Conservation (phyloP, 1,284 basidiomycete species). For the Volvariella surrecta region DNA sequence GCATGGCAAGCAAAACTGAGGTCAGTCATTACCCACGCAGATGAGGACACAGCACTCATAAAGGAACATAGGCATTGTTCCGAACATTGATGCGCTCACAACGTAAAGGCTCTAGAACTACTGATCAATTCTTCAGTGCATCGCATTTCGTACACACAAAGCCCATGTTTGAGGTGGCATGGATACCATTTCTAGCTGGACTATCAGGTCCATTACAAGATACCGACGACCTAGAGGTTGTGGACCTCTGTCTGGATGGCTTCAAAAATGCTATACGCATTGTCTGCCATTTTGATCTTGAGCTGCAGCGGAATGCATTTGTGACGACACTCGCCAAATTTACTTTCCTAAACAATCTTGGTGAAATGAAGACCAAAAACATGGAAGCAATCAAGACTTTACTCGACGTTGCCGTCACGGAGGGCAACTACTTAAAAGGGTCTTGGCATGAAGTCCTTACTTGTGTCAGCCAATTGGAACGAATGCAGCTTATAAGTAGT, state of each 20-base stretch:
- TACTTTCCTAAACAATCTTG: conserved; percentile 92
- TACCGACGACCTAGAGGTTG: conserved; percentile 85
- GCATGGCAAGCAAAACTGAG: conserved; percentile 95
- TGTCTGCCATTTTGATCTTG: conserved; percentile 91
- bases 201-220: conserved; percentile 89
- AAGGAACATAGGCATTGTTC: conserved; percentile 88
- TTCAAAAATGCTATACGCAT: conserved; percentile 92
- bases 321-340: conserved; percentile 97
- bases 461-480: conserved; percentile 94
- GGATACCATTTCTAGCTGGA: conserved; percentile 94
- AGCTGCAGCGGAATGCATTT: conserved; percentile 93
- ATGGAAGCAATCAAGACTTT: conserved; percentile 96
- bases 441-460: conserved; percentile 95
- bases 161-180: conserved; percentile 97
- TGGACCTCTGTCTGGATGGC: conserved; percentile 89
- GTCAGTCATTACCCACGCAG: conserved; percentile 33
- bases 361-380: conserved; percentile 98
- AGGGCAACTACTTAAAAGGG: conserved; percentile 89
- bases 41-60: no score
- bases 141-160: conserved; percentile 92
- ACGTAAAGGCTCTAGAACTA: conserved; percentile 62
- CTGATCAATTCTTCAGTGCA: conserved; percentile 89
- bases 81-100: conserved; percentile 85
- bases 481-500: conserved; percentile 92
- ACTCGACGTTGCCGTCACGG: conserved; percentile 86